Evolutionary conservation across 192 early-diverging fungal genomes (phyloP), one percentile per base, ranked within the genome.

Genomic region (Coemansia asiatica): DNA sequence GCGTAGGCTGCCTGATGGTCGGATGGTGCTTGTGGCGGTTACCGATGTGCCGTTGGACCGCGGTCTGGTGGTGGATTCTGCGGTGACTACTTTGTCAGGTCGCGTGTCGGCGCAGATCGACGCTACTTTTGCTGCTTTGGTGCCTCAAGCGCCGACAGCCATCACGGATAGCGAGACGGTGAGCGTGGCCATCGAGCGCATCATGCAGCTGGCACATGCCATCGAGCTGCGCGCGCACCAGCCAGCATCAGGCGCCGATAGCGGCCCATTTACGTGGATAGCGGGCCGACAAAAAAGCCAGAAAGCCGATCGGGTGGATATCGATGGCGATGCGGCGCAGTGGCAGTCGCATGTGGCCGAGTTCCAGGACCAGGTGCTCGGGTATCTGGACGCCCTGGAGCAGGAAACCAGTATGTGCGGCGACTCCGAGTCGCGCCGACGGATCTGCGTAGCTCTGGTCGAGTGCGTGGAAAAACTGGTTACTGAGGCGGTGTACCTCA

Each of bases 401-500:
- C 35, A 55, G 13, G 78, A 81, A 31, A 81, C 73, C 19, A 81
- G 73, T 25, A 57, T 69, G 55, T 81, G 78, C 19, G 78, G 78
- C 53, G 78, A 81, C 35, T 31, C 63, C 3, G 78, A 81, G 50
- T 47, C 68, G 38, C 72, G 78, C 5, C 69, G 64, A 22, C 53
- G 57, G 23, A 68, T 72, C 19, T 40, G 61, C 22, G 62, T 28
- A 2, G 67, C 59, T 12, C 31, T 82, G 9, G 47, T 68, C 18
- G 75, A 82, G 66, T 63, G 67, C 40, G 71, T 82, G 16, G 82
- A 84, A 55, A 74, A 77, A 50, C 55, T 70, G 28, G 72, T 67
- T 1, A 68, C 55, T 10, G 73, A 76, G 27, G 19, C 71, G 26
- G 35, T 78, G 16, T 81, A 84, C 49, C 22, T 64, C 21, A 47